A percentile compares a stretch with the other conserved stretches of the same genome.
These are phyloP conservation scores for Ophiostoma tasmaniense DNA, from an alignment of 2,329 filamentous ascomycete genomes.

Conservation along the genomic window DNA sequence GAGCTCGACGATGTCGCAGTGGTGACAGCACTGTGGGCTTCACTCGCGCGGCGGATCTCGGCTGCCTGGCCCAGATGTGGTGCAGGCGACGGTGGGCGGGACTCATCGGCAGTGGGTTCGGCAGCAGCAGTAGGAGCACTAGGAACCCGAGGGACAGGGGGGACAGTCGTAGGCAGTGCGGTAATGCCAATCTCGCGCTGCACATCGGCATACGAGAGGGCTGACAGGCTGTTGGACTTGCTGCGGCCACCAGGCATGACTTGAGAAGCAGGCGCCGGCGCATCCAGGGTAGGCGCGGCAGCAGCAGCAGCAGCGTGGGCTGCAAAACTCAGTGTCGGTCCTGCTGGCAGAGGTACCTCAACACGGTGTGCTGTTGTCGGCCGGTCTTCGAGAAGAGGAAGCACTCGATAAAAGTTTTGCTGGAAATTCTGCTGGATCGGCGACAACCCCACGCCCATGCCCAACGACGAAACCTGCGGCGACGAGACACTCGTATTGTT, in stretches of 20 bases:
- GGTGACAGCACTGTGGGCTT: conserved; percentile 32
- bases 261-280: conserved; percentile 24
- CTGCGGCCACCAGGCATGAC: neutral
- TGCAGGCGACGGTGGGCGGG: conserved; percentile 40
- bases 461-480: neutral
- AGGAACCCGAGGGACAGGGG: conserved; percentile 21
- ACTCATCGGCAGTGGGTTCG: conserved; percentile 4
- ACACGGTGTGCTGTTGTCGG: conserved; percentile 41
- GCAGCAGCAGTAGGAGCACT: neutral
- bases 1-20: conserved; percentile 45
- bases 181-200: conserved; percentile 5
- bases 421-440: neutral
- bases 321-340: neutral
- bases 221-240: conserved; percentile 14
- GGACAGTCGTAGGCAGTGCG: conserved; percentile 14
- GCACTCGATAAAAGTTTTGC: neutral
- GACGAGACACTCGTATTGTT: neutral
- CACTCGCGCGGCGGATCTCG: neutral
- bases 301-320: neutral
- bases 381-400: conserved; percentile 32
- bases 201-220: neutral
- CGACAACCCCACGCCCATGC: conserved; percentile 1
- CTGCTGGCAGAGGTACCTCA: conserved; percentile 23
- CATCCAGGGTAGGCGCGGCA: neutral
- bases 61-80: neutral